Conservation (phyloP, 1,284 basidiomycete species). For the Ceratobasidium sp. region DNA sequence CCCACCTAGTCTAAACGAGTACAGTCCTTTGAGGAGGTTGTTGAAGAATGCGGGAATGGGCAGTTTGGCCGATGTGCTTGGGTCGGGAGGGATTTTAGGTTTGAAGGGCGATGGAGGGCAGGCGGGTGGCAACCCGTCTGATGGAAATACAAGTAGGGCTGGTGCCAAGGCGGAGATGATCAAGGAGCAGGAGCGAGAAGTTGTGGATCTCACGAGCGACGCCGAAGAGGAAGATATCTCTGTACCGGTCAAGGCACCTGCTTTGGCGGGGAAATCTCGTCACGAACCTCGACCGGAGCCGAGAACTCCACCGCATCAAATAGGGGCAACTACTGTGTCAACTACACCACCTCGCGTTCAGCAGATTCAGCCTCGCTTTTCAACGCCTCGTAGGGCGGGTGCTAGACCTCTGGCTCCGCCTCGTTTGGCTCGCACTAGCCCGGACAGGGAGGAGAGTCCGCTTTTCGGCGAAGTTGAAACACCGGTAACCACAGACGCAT, state of each 20-base stretch:
- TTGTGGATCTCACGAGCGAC: constrained; percentile 33
- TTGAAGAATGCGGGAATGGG: constrained; percentile 32
- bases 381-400: neutral
- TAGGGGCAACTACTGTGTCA: neutral
- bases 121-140: neutral
- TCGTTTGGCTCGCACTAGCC: constrained; percentile 1
- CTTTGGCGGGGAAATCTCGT: neutral
- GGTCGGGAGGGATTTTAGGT: constrained; percentile 20
- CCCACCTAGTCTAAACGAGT: constrained; percentile 29
- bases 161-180: constrained; percentile 34
- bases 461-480: neutral
- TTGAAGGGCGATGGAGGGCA: constrained; percentile 16
- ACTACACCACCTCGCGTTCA: constrained; percentile 9
- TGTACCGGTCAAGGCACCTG: constrained; percentile 1
- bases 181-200: constrained; percentile 29
- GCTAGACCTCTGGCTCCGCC: neutral
- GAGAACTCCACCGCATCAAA: neutral
- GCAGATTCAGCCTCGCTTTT: neutral
- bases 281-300: neutral
- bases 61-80: constrained; percentile 16
- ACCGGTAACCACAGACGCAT: neutral
- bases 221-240: constrained; percentile 29
- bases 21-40: constrained; percentile 17
- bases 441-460: neutral
- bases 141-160: neutral